Evolutionary conservation across 305 asterid species (phyloP).

Genomic region (Solanum hybrid): DNA sequence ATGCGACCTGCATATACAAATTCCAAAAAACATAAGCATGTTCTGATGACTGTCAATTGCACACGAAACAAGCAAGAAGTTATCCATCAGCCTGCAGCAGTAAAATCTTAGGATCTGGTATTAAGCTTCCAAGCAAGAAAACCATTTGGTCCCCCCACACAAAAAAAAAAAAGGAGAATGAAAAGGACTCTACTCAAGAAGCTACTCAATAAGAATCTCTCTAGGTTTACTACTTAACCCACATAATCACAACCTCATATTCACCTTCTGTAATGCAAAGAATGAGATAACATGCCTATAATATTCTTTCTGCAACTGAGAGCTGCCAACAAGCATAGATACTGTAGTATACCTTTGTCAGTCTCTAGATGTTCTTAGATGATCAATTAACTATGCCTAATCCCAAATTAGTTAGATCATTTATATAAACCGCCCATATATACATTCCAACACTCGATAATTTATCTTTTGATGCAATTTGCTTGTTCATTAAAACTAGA

Average conservation of each 20-base stretch:
- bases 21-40: neutral
- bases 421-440: neutral
- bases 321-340: neutral
- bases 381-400: neutral
- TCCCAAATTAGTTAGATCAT: neutral
- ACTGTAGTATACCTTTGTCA: neutral
- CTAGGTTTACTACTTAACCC: neutral
- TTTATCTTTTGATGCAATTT: neutral
- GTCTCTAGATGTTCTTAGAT: neutral
- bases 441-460: neutral
- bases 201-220: neutral
- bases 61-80: neutral
- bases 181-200: neutral
- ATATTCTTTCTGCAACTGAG: neutral
- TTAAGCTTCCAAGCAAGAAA: neutral
- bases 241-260: neutral
- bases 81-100: neutral
- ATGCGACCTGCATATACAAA: conserved; percentile 46
- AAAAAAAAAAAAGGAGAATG: neutral
- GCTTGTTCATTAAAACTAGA: neutral
- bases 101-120: neutral
- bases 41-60: neutral
- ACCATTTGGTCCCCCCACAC: neutral
- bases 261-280: neutral
- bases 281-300: neutral